A percentile compares a stretch with the other conserved stretches of the same genome.
Conservation (phyloP, 306 rosid species). For the Fragaria ananassa region DNA sequence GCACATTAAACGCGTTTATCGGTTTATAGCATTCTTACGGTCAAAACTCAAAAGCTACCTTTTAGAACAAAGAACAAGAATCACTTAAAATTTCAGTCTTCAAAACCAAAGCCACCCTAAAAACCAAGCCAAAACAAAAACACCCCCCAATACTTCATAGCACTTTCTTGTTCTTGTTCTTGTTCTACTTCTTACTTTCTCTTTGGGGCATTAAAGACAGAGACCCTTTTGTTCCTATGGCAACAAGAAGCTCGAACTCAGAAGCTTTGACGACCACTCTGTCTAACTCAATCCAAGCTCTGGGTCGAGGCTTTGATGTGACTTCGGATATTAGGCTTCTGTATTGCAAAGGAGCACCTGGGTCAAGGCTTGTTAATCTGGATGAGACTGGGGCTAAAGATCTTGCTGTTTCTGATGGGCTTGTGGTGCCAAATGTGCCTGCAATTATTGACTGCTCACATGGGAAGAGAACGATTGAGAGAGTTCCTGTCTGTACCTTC, state of each 20-base stretch:
- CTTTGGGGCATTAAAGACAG: neutral
- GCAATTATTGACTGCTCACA: slow-evolving; percentile 49
- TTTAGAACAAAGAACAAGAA: slow-evolving; percentile 26
- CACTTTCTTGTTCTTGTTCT: neutral
- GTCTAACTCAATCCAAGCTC: slow-evolving; percentile 74
- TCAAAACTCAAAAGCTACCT: slow-evolving; percentile 57
- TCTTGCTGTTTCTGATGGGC: slow-evolving; percentile 50
- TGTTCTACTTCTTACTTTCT: neutral
- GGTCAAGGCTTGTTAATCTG: slow-evolving; percentile 71
- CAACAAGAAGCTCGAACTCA: slow-evolving; percentile 31
- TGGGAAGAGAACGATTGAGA: slow-evolving; percentile 38
- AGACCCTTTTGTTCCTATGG: slow-evolving; percentile 22
- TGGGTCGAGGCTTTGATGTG: slow-evolving; percentile 96
- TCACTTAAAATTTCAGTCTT: neutral
- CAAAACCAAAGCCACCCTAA: slow-evolving; percentile 25
- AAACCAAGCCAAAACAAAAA: neutral
- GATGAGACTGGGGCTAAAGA: slow-evolving; percentile 53
- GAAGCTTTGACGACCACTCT: slow-evolving; percentile 70
- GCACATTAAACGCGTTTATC: slow-evolving; percentile 45
- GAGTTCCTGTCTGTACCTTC: slow-evolving; percentile 56
- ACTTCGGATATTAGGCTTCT: slow-evolving; percentile 93
- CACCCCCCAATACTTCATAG: neutral
- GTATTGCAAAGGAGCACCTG: slow-evolving; percentile 89
- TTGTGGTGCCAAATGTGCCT: slow-evolving; percentile 65
- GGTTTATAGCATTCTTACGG: slow-evolving; percentile 45